Evolutionary conservation across 169 alveolate species (phyloP), one percentile per base, ranked within the genome.

Genomic region (Pseudocohnilembus persalinus): DNA sequence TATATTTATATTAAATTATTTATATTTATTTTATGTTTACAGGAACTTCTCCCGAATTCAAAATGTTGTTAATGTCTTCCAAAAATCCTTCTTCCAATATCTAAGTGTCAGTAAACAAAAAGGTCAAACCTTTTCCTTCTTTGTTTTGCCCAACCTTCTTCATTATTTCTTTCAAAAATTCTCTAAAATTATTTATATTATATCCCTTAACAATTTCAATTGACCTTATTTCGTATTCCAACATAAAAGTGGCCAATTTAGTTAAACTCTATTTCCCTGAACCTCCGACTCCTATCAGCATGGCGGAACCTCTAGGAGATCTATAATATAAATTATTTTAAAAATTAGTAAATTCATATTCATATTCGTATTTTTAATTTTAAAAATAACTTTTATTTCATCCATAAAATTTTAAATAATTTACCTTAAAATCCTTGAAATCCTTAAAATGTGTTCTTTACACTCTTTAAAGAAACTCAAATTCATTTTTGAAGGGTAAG

Each of bases 241-340:
- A 88, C 82, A 96, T 96, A 87, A 83, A 91, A 64, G 97, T 88
- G 68, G 96, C 91, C 25, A 96, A 87, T 81, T 89, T 92, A 29
- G 97, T 92, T 11, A 94, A 91, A 0, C 97, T 92, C 89, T 96
- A 91, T 68, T 95, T 95, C n/a, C 98, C 98, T 77, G 97, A 91
- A 33, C 98, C 98, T n/a, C 98, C 98, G 73, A 94, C 97, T 64
- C 98, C 98, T 30, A 96, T 95, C 35, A 96, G 88, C 89, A 96
- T 91, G 79, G 94, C 92, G 79, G 93, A 88, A 73, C 98, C 98
- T 87, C 97, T 85, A 24, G 96, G 97, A 77, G 92, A 91, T 83
- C 97, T n/a, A n/a, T n/a, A n/a, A n/a, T n/a, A n/a, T 84, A 77
- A 95, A 88, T 81, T 93, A 88, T 83, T 96, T 91, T 77, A 88